Conservation (phyloP, 805 yeast species). For the Kodamaea fukazawae region DNA sequence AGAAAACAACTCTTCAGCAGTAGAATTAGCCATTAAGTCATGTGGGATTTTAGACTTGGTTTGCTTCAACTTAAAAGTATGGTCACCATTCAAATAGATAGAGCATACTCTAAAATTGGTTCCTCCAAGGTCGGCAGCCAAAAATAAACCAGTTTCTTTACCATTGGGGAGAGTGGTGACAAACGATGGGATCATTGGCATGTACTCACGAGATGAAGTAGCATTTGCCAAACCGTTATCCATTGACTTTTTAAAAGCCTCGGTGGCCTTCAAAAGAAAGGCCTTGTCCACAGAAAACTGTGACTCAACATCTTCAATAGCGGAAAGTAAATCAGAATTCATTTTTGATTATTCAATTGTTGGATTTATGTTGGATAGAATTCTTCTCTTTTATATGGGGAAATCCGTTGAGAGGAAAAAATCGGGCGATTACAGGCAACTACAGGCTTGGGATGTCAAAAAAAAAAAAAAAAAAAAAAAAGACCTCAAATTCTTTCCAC, state of each 20-base stretch:
- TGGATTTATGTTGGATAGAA: no score
- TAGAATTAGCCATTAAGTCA: slow-evolving; percentile 64
- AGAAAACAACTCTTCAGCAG: slow-evolving; percentile 65
- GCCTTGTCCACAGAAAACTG: slow-evolving; percentile 44
- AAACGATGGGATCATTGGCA: slow-evolving; percentile 91
- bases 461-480: no score
- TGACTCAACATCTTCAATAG: slow-evolving; percentile 35
- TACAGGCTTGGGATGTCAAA: no score
- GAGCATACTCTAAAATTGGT: slow-evolving; percentile 95
- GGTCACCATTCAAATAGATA: slow-evolving; percentile 70
- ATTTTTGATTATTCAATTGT: slow-evolving; percentile 6
- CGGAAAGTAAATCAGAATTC: slow-evolving; percentile 18
- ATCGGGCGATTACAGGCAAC: no score
- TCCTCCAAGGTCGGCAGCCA: slow-evolving; percentile 96
- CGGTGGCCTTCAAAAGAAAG: slow-evolving; percentile 46
- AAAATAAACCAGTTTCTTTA: slow-evolving; percentile 70
- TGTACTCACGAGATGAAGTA: slow-evolving; percentile 38
- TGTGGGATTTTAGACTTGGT: slow-evolving; percentile 76
- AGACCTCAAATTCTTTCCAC: no score
- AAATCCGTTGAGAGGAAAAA: background rate
- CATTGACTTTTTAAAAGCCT: slow-evolving; percentile 59
- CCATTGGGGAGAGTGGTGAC: slow-evolving; percentile 87
- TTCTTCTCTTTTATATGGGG: slow-evolving; percentile 2
- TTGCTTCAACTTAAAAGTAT: slow-evolving; percentile 75
- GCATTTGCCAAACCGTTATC: slow-evolving; percentile 53